phyloP scores from a whole-genome alignment of 345 rosid species.

The Acer negundo region DNA sequence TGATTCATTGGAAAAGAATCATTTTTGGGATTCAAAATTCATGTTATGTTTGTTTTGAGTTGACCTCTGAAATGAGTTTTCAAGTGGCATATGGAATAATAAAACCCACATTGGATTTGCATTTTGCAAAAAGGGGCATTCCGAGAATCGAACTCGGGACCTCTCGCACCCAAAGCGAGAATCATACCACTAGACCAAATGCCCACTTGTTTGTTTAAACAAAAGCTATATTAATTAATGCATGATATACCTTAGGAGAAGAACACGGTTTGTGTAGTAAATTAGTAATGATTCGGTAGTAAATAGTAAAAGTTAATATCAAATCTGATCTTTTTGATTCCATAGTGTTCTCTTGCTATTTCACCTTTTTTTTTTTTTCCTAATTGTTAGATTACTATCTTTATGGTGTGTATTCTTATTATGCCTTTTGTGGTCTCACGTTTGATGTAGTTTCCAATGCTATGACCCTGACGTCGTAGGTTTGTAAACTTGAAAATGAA shows the following conservation, averaged over 20 bases:
- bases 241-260: no score
- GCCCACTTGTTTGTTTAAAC: conserved; percentile 29
- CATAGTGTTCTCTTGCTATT: no score
- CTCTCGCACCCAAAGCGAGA: conserved; percentile 91
- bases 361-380: no score
- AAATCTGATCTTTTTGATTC: neutral
- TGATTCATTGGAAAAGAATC: neutral
- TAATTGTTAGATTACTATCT: no score
- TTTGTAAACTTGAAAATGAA: neutral
- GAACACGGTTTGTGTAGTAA: no score
- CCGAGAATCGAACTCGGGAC: conserved; percentile 75
- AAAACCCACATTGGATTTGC: neutral
- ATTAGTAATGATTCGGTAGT: neutral
- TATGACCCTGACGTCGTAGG: neutral
- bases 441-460: neutral
- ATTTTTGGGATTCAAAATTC: neutral
- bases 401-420: no score
- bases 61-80: neutral
- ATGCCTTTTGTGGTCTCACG: neutral
- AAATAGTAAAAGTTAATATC: neutral
- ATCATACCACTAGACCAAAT: conserved; percentile 88
- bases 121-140: conserved; percentile 45
- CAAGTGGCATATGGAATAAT: neutral
- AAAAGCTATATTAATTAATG: no score
- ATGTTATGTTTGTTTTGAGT: no score